Conservation (phyloP, 495 filamentous ascomycete species). For the Lindgomyces ingoldianus region DNA sequence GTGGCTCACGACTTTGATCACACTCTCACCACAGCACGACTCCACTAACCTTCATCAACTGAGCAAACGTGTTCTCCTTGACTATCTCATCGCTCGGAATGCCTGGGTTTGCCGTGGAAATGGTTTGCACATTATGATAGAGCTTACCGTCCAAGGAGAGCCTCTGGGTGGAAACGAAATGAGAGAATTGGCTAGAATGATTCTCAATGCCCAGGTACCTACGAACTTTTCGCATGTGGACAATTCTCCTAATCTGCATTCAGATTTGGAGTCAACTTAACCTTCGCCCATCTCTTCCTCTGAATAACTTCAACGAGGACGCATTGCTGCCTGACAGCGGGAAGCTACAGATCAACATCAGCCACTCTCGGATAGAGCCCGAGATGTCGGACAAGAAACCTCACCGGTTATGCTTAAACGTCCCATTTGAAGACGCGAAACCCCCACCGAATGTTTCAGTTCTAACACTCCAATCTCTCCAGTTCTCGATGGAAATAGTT, state of each 20-base stretch:
- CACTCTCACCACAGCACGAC: conserved; percentile 25
- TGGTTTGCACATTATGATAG: conserved; percentile 35
- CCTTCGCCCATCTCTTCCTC: conserved; percentile 19
- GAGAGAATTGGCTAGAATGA: conserved; percentile 17
- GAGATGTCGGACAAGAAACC: neutral
- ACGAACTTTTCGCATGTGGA: neutral
- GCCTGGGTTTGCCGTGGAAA: conserved; percentile 38
- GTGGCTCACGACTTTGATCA: conserved; percentile 29
- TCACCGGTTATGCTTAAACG: conserved; percentile 25
- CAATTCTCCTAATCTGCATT: neutral
- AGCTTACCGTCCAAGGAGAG: conserved; percentile 24
- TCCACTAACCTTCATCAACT: conserved; percentile 22
- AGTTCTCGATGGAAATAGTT: conserved; percentile 18
- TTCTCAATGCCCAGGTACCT: conserved; percentile 37
- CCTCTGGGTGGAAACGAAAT: conserved; percentile 1
- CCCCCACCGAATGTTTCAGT: conserved; percentile 27
- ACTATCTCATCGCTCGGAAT: conserved; percentile 18
- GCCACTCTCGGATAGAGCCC: conserved; percentile 16
- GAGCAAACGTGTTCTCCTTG: conserved; percentile 4
- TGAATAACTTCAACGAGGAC: neutral
- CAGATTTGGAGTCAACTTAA: conserved; percentile 39
- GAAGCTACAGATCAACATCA: conserved; percentile 29
- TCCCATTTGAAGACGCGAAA: conserved; percentile 29
- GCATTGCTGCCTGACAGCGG: neutral
- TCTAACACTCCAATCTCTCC: conserved; percentile 19